A percentile compares a stretch with the other conserved stretches of the same genome.
phyloP scores from a whole-genome alignment of 2,329 filamentous ascomycete genomes.

The Colletotrichum chrysophilum region DNA sequence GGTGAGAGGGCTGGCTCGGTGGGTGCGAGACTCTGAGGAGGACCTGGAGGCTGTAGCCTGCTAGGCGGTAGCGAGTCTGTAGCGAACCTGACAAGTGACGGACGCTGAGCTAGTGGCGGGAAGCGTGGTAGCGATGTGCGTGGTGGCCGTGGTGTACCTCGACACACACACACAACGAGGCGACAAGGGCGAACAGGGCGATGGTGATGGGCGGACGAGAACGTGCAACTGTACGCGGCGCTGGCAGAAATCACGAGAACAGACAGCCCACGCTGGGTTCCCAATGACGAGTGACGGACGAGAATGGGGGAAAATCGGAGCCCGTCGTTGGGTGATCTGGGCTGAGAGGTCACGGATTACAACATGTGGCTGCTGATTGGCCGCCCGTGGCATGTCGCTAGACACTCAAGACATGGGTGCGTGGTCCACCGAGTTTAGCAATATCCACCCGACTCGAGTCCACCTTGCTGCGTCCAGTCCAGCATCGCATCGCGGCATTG shows the following conservation, averaged over 20 bases:
- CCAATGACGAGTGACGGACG: constrained; percentile 21
- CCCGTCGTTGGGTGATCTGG: constrained; percentile 16
- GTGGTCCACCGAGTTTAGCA: background rate
- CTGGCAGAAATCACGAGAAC: constrained; percentile 18
- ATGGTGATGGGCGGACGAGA: background rate
- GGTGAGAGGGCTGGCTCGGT: constrained; percentile 1
- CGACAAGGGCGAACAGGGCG: background rate
- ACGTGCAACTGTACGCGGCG: background rate
- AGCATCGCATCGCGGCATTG: constrained; percentile 6
- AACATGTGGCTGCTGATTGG: constrained; percentile 20
- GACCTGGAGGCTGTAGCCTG: background rate
- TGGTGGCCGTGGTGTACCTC: background rate
- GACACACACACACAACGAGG: background rate
- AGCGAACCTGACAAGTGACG: background rate
- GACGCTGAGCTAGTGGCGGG: background rate
- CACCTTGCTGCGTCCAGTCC: constrained; percentile 13
- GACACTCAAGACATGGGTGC: constrained; percentile 10
- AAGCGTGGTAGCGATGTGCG: background rate
- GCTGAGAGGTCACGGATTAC: constrained; percentile 24
- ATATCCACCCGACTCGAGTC: background rate
- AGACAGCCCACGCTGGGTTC: constrained; percentile 8
- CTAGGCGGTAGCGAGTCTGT: background rate
- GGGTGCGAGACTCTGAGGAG: background rate
- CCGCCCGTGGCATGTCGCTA: background rate
- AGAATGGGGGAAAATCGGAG: constrained; percentile 20